Evolutionary conservation across 371 early-diverging fungal genomes (phyloP).

Genomic region (Mortierella sp.): DNA sequence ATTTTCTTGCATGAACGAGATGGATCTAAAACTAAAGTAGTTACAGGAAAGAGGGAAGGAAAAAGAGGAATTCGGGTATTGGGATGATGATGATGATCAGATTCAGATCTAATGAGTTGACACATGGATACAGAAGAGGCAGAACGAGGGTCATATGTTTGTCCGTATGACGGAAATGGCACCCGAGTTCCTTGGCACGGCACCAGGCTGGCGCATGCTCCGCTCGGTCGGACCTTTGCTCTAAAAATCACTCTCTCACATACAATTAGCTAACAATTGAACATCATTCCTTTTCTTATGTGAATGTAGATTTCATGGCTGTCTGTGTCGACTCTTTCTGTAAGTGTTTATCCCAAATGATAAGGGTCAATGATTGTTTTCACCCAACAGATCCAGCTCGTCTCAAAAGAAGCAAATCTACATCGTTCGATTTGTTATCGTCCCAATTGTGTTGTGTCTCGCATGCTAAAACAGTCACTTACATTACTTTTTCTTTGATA

Average conservation of each 20-base stretch:
- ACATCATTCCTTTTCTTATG: neutral
- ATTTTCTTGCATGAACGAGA: neutral
- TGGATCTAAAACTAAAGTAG: neutral
- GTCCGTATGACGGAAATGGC: neutral
- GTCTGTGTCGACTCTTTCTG: slow-evolving; percentile 34
- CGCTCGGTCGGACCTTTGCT: neutral
- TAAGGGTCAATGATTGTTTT: neutral
- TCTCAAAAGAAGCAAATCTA: neutral
- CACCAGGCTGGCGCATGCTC: neutral
- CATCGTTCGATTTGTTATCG: neutral
- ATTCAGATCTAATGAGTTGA: neutral
- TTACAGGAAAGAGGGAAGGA: neutral
- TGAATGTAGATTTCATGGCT: slow-evolving; percentile 27
- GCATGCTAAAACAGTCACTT: slow-evolving; percentile 42
- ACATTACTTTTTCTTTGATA: slow-evolving; percentile 34
- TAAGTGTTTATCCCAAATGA: neutral
- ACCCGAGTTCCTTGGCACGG: neutral
- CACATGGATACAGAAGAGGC: too few relatives aligned
- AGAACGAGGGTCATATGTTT: neutral
- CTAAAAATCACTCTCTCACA: neutral
- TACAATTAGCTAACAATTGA: neutral
- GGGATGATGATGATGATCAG: neutral
- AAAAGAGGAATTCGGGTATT: neutral
- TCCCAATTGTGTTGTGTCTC: slow-evolving; percentile 16
- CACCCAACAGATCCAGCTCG: neutral